Evolutionary conservation across 495 filamentous ascomycete species (phyloP).

Genomic region (Talaromyces stipitatus): DNA sequence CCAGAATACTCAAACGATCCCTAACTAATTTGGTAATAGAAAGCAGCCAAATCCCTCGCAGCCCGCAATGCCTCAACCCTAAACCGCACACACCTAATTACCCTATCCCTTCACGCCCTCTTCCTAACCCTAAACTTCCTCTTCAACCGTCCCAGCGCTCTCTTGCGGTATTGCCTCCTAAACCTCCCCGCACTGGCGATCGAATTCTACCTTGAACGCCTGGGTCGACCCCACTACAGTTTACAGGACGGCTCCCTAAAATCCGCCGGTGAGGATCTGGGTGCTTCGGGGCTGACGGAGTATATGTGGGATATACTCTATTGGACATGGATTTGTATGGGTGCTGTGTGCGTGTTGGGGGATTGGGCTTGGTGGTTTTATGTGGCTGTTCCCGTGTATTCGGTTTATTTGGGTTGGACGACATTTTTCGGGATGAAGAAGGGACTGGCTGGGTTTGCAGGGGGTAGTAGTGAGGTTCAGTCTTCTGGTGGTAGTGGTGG

Average conservation of each 20-base stretch:
- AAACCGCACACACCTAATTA: constrained; percentile 70
- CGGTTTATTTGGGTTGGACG: constrained; percentile 57
- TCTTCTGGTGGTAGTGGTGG: constrained; percentile 11
- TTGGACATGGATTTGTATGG: constrained; percentile 71
- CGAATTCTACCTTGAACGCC: constrained; percentile 74
- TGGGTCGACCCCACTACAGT: constrained; percentile 69
- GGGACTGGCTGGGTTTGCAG: constrained; percentile 53
- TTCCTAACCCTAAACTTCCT: constrained; percentile 65
- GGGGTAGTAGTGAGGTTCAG: constrained; percentile 17
- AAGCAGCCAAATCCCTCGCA: constrained; percentile 89
- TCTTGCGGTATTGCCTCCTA: constrained; percentile 63
- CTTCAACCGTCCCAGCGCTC: constrained; percentile 57
- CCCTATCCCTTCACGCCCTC: constrained; percentile 58
- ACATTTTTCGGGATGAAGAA: constrained; percentile 57
- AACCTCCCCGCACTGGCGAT: constrained; percentile 67
- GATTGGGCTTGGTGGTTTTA: constrained; percentile 74
- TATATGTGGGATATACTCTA: constrained; percentile 97
- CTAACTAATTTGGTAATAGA: constrained; percentile 43
- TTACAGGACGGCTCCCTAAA: constrained; percentile 57
- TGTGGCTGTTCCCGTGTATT: constrained; percentile 62
- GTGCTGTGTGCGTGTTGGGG: constrained; percentile 58
- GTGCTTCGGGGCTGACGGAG: constrained; percentile 83
- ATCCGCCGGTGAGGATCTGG: constrained; percentile 77
- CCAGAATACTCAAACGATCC: background rate
- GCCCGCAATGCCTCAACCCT: constrained; percentile 67